Conservation (phyloP, 164 flowering plant genomes). For the grape (Vitis vinifera) region ASM3070453v1 NC_081820.1:24107501-24108000, state of each 20-base stretch:
- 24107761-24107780: constrained; percentile 15
- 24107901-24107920: no score
- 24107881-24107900: no score
- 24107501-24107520: constrained; percentile 10
- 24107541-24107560: constrained; percentile 30
- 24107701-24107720: constrained; percentile 20
- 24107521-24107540: constrained; percentile 26
- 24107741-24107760: constrained; percentile 9
- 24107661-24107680: constrained; percentile 92
- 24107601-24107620: constrained; percentile 44
- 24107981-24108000: no score
- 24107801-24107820: not conserved
- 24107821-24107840: constrained; percentile 1
- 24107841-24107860: not conserved
- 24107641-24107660: constrained; percentile 97
- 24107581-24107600: constrained; percentile 27
- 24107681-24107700: constrained; percentile 7
- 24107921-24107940: no score
- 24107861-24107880: no score
- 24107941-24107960: no score
- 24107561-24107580: constrained; percentile 43
- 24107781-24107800: constrained; percentile 23
- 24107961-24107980: no score
- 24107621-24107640: constrained; percentile 38
- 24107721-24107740: not conserved